A percentile compares a stretch with the other conserved stretches of the same genome.
phyloP scores from a whole-genome alignment of 768 basidiomycete species.

The Mrakia hoshinonis region DNA sequence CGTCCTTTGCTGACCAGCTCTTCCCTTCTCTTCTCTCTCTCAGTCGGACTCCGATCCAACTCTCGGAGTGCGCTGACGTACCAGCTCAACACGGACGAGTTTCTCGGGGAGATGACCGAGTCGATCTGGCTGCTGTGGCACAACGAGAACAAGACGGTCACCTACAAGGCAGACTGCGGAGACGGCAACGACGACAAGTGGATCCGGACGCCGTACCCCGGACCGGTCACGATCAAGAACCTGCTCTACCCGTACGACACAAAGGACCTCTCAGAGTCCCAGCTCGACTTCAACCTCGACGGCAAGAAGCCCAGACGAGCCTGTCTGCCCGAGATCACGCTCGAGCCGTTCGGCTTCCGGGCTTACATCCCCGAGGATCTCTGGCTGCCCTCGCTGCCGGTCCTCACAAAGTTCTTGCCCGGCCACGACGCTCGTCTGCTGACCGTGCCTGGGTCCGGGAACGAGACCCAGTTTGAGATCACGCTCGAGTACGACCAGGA shows the following conservation, averaged over 20 bases:
- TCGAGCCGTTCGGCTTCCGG: constrained; percentile 74
- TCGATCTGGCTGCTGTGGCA: constrained; percentile 54
- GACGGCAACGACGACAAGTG: constrained; percentile 44
- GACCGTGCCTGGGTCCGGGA: constrained; percentile 46
- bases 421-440: constrained; percentile 73
- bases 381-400: constrained; percentile 46
- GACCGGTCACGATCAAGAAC: constrained; percentile 57
- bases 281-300: constrained; percentile 55
- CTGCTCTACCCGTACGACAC: constrained; percentile 74
- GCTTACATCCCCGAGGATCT: constrained; percentile 60
- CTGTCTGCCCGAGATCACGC: constrained; percentile 54
- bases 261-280: constrained; percentile 51
- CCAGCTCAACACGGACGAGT: constrained; percentile 46
- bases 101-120: constrained; percentile 8
- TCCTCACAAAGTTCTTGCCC: constrained; percentile 65
- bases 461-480: constrained; percentile 56
- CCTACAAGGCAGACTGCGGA: constrained; percentile 57
- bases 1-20: not conserved
- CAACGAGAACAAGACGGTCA: constrained; percentile 67
- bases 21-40: not conserved
- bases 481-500: constrained; percentile 62
- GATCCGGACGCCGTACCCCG: constrained; percentile 70
- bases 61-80: constrained; percentile 55
- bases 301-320: constrained; percentile 59
- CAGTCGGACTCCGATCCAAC: constrained; percentile 71